phyloP scores from a whole-genome alignment of 1,139 yeast genomes.

The Candida albicans region DNA sequence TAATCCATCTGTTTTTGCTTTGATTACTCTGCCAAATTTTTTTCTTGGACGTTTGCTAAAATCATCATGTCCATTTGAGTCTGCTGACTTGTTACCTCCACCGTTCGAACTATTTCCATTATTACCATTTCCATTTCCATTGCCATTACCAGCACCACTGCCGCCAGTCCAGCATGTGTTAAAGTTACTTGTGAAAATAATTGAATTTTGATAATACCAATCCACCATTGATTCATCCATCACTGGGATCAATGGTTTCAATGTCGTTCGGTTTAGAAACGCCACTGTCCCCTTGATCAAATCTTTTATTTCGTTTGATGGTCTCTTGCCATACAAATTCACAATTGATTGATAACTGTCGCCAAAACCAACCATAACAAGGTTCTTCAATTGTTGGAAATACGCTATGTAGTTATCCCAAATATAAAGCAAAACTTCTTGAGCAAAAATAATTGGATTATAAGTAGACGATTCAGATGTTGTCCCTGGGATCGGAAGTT shows the following conservation, averaged over 20 bases:
- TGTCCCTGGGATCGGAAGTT: constrained; percentile 30
- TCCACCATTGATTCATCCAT: constrained; percentile 88
- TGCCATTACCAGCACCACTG: constrained; percentile 23
- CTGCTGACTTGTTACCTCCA: constrained; percentile 14
- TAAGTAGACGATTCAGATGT: constrained; percentile 36
- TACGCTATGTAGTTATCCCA: constrained; percentile 92
- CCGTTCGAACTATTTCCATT: constrained; percentile 13
- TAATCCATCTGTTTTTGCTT: constrained; percentile 69
- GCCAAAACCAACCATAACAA: constrained; percentile 86
- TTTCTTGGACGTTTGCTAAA: constrained; percentile 75
- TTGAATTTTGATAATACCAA: constrained; percentile 88
- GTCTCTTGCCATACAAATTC: constrained; percentile 82
- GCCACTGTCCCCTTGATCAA: constrained; percentile 71
- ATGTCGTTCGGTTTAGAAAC: constrained; percentile 62
- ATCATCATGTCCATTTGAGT: constrained; percentile 30
- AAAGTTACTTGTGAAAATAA: constrained; percentile 71
- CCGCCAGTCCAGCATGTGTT: constrained; percentile 77
- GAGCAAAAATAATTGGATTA: constrained; percentile 66
- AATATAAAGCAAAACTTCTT: constrained; percentile 71
- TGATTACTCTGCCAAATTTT: constrained; percentile 85
- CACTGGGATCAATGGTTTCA: constrained; percentile 78
- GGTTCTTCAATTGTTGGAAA: constrained; percentile 62
- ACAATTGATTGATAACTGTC: constrained; percentile 87
- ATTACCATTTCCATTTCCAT: neutral
- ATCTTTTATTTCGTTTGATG: constrained; percentile 53